Percentiles rank a stretch among this genome's conserved stretches.
These are phyloP conservation scores for Tolypocladium pustulatum DNA, from an alignment of 2,329 filamentous ascomycete species.

Conservation along the genomic window DNA sequence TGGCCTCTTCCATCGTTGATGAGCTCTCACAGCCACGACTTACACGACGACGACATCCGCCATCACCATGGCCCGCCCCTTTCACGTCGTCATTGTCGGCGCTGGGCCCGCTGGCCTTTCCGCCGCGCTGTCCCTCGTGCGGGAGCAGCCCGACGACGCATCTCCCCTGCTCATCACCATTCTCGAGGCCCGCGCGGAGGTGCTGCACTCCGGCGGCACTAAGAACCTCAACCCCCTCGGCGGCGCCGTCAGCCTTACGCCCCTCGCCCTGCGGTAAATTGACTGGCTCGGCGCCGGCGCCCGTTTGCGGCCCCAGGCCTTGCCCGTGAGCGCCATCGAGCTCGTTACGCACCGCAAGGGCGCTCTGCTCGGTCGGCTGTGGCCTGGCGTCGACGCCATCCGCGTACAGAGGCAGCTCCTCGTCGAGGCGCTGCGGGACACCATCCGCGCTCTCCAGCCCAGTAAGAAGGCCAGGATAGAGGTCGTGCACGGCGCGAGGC, in stretches of 20 bases:
- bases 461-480: slow-evolving; percentile 2
- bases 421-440: slow-evolving; percentile 12
- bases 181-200: slow-evolving; percentile 33
- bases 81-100: slow-evolving; percentile 31
- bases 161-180: slow-evolving; percentile 23
- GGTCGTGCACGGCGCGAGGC: slow-evolving; percentile 8
- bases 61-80: not conserved
- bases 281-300: slow-evolving; percentile 24
- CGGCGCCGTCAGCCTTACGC: slow-evolving; percentile 35
- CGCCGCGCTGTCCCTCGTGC: slow-evolving; percentile 34
- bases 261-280: slow-evolving; percentile 33
- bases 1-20: too few species aligned
- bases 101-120: slow-evolving; percentile 40
- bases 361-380: slow-evolving; percentile 11
- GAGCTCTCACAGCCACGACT: not conserved
- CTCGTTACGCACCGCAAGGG: slow-evolving; percentile 17
- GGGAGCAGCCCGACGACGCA: slow-evolving; percentile 24
- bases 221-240: slow-evolving; percentile 17
- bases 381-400: slow-evolving; percentile 13
- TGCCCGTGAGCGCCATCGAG: slow-evolving; percentile 13
- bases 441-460: not conserved
- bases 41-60: not conserved
- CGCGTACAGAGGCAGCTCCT: slow-evolving; percentile 16
- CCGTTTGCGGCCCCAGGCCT: slow-evolving; percentile 7
- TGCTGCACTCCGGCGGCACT: slow-evolving; percentile 18